Evolutionary conservation across 345 rosid genomes (phyloP).

Genomic region (Eucalyptus sp.): DNA sequence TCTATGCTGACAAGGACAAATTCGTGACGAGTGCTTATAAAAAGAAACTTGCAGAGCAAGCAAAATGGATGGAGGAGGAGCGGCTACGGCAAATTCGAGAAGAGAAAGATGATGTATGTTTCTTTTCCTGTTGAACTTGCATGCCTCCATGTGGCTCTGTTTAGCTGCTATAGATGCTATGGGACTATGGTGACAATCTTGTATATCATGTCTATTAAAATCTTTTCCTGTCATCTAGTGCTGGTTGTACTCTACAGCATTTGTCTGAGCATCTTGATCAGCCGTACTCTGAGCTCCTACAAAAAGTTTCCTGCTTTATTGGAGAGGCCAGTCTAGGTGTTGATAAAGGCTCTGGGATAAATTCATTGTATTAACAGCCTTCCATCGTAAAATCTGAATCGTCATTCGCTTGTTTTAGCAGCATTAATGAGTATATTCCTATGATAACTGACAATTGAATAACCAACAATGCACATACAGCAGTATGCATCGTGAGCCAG

Average conservation of each 20-base stretch:
- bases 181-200: neutral
- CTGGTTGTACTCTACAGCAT: neutral
- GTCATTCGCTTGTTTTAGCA: neutral
- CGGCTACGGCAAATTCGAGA: slow-evolving; percentile 59
- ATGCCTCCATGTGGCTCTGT: neutral
- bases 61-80: slow-evolving; percentile 70
- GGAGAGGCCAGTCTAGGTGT: neutral
- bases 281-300: neutral
- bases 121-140: neutral
- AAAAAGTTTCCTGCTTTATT: neutral
- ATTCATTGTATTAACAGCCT: neutral
- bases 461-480: neutral
- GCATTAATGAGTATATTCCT: neutral
- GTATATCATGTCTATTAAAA: neutral
- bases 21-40: slow-evolving; percentile 69
- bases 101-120: slow-evolving; percentile 85
- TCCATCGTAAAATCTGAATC: neutral
- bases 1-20: slow-evolving; percentile 79
- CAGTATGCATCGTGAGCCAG: neutral
- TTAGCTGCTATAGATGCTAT: neutral
- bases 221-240: neutral
- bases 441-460: neutral
- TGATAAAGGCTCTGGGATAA: neutral
- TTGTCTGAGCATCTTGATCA: neutral
- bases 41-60: slow-evolving; percentile 80